Evolutionary conservation across 2,329 filamentous ascomycete species (phyloP), one percentile per base, ranked within the genome.

Genomic region (Periconia digitata): DNA sequence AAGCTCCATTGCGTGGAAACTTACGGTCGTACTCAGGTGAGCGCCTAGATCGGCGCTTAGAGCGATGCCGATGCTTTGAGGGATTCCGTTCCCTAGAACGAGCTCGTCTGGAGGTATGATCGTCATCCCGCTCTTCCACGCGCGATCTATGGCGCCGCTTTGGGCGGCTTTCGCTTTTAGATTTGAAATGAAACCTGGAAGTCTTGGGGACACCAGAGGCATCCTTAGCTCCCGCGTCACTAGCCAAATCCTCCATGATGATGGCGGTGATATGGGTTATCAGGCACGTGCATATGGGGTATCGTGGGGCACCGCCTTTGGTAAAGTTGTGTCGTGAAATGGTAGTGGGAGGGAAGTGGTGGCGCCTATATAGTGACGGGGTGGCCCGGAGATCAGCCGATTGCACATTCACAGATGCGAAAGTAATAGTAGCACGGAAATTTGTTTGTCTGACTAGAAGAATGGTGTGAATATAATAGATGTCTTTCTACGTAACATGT

Each of bases 121-220:
- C 39, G 17, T 36, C 21, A 18, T 51, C 44, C 3, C 45, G 44
- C n/a, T 49, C 44, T 12, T 51, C 50, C 34, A 52, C 47, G 18
- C 35, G 18, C 17, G 46, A 41, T 40, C 49, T 49, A 43, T 54
- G 44, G 18, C 55, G 51, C 47, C 53, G 51, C 53, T 60, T 56
- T 41, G 56, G 55, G 54, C 53, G 50, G 35, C 49, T 49, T 49
- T 58, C 49, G 41, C 61, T 49, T 42, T 55, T 53, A 13, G 64
- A 59, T 47, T 74, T 75, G 57, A 75, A 74, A 32, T 64, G 65
- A 48, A 75, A 74, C 52, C 58, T 70, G 10, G 70, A 67, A 8
- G 63, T 45, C 41, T 66, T 66, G 12, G 64, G 52, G 27, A 47
- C 50, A 47, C 38, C 41, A 54, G 66, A 70, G 17, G 59, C 54